Evolutionary conservation across 1,284 basidiomycete genomes (phyloP).

Genomic region (Cryptococcus sp.): DNA sequence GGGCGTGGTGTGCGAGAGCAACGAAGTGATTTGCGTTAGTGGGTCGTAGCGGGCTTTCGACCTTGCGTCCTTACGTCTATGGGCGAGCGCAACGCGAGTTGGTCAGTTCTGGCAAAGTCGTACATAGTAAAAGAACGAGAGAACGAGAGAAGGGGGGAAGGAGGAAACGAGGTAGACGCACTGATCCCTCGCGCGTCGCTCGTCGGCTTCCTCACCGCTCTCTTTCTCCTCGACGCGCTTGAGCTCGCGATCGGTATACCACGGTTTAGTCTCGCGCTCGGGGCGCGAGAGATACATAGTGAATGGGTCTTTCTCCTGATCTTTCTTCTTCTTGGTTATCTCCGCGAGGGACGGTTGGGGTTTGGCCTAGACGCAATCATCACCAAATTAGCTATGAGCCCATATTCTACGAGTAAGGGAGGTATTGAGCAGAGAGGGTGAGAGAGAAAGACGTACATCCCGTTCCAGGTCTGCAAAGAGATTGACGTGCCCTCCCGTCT

Average conservation of each 20-base stretch:
- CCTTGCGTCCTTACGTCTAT: conserved; percentile 48
- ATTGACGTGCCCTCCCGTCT: conserved; percentile 49
- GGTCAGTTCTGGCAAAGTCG: neutral
- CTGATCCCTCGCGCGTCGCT: conserved; percentile 44
- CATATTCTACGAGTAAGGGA: neutral
- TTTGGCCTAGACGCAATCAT: conserved; percentile 12
- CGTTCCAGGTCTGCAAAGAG: conserved; percentile 52
- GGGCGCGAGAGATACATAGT: conserved; percentile 54
- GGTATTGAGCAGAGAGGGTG: neutral
- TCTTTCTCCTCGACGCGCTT: conserved; percentile 48
- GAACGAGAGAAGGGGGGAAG: neutral
- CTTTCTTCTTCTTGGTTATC: conserved; percentile 41
- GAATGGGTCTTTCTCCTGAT: conserved; percentile 47
- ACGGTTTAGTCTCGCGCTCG: conserved; percentile 53
- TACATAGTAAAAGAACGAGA: neutral
- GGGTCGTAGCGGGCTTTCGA: conserved; percentile 48
- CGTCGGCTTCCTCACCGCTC: conserved; percentile 43
- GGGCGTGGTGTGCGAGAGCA: conserved; percentile 17
- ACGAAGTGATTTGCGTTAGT: conserved; percentile 40
- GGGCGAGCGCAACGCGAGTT: neutral
- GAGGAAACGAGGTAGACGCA: conserved; percentile 18
- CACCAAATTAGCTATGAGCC: no score
- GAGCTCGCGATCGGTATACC: conserved; percentile 52
- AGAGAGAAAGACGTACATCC: conserved; percentile 30
- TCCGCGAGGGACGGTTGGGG: conserved; percentile 34